Evolutionary conservation across 495 filamentous ascomycete genomes (phyloP).

Genomic region (Peziza echinospora): DNA sequence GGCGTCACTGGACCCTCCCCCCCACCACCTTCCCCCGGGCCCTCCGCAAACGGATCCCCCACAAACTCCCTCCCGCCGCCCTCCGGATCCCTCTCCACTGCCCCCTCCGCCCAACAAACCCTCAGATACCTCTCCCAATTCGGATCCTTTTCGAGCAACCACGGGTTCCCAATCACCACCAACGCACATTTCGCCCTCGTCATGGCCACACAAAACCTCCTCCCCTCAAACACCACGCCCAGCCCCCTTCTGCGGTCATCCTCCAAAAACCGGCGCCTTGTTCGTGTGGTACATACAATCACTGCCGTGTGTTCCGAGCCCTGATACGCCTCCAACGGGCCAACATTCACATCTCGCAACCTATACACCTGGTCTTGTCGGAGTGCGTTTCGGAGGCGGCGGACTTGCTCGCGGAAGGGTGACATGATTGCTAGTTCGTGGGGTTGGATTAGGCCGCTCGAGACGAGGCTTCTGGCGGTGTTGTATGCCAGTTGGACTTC

Average conservation of each 20-base stretch:
- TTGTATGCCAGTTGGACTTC: conserved; percentile 28
- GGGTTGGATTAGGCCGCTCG: conserved; percentile 19
- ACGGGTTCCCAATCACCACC: conserved; percentile 30
- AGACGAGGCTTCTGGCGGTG: conserved; percentile 23
- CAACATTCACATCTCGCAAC: conserved; percentile 29
- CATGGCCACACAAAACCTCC: conserved; percentile 33
- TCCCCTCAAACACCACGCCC: conserved; percentile 28
- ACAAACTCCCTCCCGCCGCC: conserved; percentile 6
- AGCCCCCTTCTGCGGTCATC: conserved; percentile 25
- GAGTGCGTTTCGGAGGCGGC: conserved; percentile 22
- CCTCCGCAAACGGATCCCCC: not conserved
- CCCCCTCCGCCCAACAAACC: conserved; percentile 21
- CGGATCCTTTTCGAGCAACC: conserved; percentile 24
- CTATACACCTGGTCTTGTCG: conserved; percentile 16
- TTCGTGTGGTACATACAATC: conserved; percentile 34
- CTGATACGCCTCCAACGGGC: conserved; percentile 36
- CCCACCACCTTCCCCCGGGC: too few relatives aligned
- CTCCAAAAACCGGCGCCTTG: conserved; percentile 26
- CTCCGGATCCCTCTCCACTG: conserved; percentile 15
- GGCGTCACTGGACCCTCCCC: too few relatives aligned
- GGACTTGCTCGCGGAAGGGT: conserved; percentile 33
- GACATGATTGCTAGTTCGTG: conserved; percentile 32
- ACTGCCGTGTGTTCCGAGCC: conserved; percentile 32
- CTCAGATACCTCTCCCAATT: conserved; percentile 27
- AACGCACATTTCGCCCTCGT: conserved; percentile 33